Base-by-base conservation (phyloP, 257 asterid genomes). In the Solanum ossicruentum region DNA sequence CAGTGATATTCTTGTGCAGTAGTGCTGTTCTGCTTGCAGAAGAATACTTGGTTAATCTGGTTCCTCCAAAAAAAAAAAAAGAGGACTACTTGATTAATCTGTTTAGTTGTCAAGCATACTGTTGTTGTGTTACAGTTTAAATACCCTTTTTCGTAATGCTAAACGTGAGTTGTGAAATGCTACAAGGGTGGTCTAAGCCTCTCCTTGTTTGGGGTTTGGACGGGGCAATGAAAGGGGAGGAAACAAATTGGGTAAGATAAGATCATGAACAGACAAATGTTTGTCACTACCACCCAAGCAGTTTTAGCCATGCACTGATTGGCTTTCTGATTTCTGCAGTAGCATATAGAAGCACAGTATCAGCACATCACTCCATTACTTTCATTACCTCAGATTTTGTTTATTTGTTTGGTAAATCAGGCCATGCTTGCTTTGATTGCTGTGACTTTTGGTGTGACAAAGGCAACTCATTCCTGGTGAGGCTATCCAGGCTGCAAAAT, bases 371-470 rank as follows among this genome's bases (percentile, higher is more conserved):
- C 43, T 8, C 8, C 81, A 32, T 67, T 16, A 67, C 49, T 69
- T 36, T 36, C 5, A 49, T 49, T 75, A 47, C 23, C 77, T 9
- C 36, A 69, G 43, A 43, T 15, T 36, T 18, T 47, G 66, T 58
- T 23, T 23, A 60, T 84, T 39, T n/a, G 32, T 58, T 61, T 36
- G 51, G 15, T 79, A 36, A 70, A 21, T 51, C 94, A 96, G 98
- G 95, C 98, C 63, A 61, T 93, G 81, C 90, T 96, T 16, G 95
- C 97, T 71, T 81, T 93, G 58, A 85, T 96, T 85, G 95, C 97
- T 81, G 89, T 96, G 83, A 92, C 93, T 83, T 90, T 96, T 72
- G 98, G 99, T 60, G 93, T 92, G 86, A 93, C 97, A 6, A 91
- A 65, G 89, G 92, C 84, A 16, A 87, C 90, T 84, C 90, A 89